Base-by-base conservation (phyloP, 2,329 filamentous ascomycete species). In the Calonectria montana region DNA sequence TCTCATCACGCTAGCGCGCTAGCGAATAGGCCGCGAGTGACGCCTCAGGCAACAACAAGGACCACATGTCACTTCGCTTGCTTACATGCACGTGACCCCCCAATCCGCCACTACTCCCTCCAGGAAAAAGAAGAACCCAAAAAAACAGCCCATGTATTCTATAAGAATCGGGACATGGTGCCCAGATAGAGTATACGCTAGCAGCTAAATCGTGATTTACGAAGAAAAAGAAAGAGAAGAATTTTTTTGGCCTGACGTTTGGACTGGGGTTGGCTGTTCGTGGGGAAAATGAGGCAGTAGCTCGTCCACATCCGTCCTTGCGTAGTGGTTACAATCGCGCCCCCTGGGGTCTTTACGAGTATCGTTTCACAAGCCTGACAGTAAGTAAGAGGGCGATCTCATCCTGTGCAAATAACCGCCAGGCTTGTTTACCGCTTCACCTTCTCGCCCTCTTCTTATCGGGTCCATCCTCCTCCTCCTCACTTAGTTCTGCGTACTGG, bases 401-500 rank as follows among this genome's bases (percentile, higher is more conserved):
- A 45, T 65, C 67, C 53, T 47, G 27, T 27, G 61, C 67, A 59
- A 66, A 35, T 41, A 35, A 67, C 59, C 45, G 45, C 43, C 66
- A 65, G 64, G 25, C 48, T 27, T 62, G 55, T 73, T 59, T 73
- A 69, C 68, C 67, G 68, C 45, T 39, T 87, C 82, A 90, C 78
- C 88, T 85, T 83, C 88, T 91, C 3, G 84, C 81, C 80, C 85
- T 89, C 81, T 92, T 92, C 84, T 92, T 94, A 39, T 94, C 90
- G n/a, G 90, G 91, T 4, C 88, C 89, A 8, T 90, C 89, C 65
- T 91, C 92, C 75, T 97, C 96, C 18, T 95, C 94, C 79, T 97
- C 96, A 82, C 95, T 97, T 39, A 97, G 79, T 50, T 98, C 94
- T 9, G 94, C 94, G 85, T 97, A 99, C 76, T 98, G 93, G 29